phyloP scores from a whole-genome alignment of 345 rosid species.

The Anastatica hierochuntica region DNA sequence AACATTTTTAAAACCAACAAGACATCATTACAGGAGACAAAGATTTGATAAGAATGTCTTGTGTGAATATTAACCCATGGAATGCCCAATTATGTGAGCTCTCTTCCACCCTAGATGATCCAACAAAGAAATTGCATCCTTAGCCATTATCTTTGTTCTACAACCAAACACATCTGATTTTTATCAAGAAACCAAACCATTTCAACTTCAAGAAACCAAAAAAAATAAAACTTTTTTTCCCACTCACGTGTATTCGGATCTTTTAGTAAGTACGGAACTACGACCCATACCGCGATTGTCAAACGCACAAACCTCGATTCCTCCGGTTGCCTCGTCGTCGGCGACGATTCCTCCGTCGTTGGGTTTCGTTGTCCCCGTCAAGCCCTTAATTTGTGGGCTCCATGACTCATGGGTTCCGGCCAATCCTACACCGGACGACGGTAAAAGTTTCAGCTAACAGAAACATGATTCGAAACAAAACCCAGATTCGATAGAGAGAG shows the following conservation, averaged over 20 bases:
- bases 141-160: too few relatives aligned
- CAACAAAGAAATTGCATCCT: neutral
- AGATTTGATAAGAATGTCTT: too few relatives aligned
- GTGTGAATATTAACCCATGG: constrained; percentile 54
- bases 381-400: constrained; percentile 72
- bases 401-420: constrained; percentile 91
- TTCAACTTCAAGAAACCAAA: too few relatives aligned
- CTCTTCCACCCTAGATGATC: constrained; percentile 68
- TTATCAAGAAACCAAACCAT: too few relatives aligned
- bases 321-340: constrained; percentile 23
- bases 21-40: too few relatives aligned
- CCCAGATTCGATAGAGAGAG: too few relatives aligned
- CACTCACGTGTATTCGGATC: constrained; percentile 72
- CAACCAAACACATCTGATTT: too few relatives aligned
- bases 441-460: too few relatives aligned
- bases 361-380: constrained; percentile 47
- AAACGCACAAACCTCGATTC: constrained; percentile 77
- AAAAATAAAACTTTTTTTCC: too few relatives aligned
- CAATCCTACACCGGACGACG: too few relatives aligned
- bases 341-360: too few relatives aligned
- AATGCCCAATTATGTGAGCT: constrained; percentile 87
- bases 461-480: neutral
- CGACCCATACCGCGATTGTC: constrained; percentile 97
- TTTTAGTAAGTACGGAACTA: constrained; percentile 66
- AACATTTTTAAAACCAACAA: too few relatives aligned